Percentiles rank a stretch among this genome's conserved stretches.
phyloP scores from a whole-genome alignment of 768 basidiomycete species.

The Hericium rajendrae region DNA sequence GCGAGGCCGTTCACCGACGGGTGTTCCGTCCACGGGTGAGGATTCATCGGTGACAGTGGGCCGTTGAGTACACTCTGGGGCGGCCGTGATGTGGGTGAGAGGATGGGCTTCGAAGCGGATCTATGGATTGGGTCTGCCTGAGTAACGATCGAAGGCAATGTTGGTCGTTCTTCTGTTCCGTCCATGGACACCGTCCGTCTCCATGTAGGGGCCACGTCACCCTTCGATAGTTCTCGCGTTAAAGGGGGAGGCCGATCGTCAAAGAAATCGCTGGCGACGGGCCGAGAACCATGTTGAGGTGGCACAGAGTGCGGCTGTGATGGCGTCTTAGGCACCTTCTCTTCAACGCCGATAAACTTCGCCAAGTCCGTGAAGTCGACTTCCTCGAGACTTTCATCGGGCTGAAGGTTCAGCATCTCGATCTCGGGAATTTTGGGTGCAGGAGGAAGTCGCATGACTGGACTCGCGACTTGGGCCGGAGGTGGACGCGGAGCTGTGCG shows the following conservation, averaged over 20 bases:
- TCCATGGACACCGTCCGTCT: constrained; percentile 24
- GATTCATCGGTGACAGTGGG: neutral
- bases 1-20: constrained; percentile 1
- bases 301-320: constrained; percentile 13
- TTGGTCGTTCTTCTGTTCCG: constrained; percentile 6
- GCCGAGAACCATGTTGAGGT: constrained; percentile 29
- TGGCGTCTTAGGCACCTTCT: constrained; percentile 16
- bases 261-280: constrained; percentile 66
- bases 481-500: constrained; percentile 12
- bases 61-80: neutral
- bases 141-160: neutral
- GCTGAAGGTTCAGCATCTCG: constrained; percentile 30
- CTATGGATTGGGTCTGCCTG: neutral
- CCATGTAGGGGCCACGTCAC: constrained; percentile 33
- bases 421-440: constrained; percentile 24
- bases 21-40: neutral
- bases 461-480: constrained; percentile 25
- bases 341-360: constrained; percentile 46
- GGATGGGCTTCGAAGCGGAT: neutral
- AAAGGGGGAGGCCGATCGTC: constrained; percentile 30
- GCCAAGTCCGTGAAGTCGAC: constrained; percentile 74
- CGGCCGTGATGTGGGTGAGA: neutral
- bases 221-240: constrained; percentile 15
- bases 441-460: constrained; percentile 22
- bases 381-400: constrained; percentile 62